Conservation (phyloP, 768 basidiomycete genomes). For the Amanita subjunquillea region DNA sequence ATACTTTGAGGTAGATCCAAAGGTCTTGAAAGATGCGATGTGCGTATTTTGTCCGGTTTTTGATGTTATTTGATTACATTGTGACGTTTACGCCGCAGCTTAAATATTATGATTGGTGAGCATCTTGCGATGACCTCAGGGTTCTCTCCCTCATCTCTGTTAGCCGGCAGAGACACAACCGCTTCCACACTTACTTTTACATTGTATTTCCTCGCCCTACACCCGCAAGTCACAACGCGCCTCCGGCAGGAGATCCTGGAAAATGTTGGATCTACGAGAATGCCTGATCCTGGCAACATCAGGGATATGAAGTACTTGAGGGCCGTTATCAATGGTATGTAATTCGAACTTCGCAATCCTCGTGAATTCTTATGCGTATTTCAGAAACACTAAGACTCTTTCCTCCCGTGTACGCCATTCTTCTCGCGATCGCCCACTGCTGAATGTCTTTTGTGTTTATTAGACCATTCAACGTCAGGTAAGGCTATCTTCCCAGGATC, state of each 20-base stretch:
- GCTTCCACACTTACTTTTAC: conserved; percentile 32
- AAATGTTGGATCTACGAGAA: conserved; percentile 35
- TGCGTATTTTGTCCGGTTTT: conserved; percentile 10
- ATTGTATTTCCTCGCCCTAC: conserved; percentile 38
- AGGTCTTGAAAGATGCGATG: conserved; percentile 38
- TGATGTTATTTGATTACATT: neutral
- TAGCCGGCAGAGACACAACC: conserved; percentile 37
- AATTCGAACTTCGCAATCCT: neutral
- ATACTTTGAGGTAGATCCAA: conserved; percentile 20
- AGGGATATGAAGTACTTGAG: conserved; percentile 52
- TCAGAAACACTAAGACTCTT: conserved; percentile 47
- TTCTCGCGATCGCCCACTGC: no score
- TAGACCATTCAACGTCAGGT: conserved; percentile 45
- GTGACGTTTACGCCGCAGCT: conserved; percentile 10
- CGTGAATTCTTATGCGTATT: neutral
- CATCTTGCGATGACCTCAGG: neutral
- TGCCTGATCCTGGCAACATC: conserved; percentile 47
- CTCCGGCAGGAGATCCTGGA: conserved; percentile 47
- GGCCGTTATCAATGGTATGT: conserved; percentile 53
- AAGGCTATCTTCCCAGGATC: no score
- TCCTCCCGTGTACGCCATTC: conserved; percentile 35
- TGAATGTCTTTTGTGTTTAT: neutral
- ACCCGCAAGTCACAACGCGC: conserved; percentile 34
- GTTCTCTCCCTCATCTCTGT: neutral
- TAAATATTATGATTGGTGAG: conserved; percentile 36